These are phyloP conservation scores for Sporothrix pallida DNA, from an alignment of 2,329 filamentous ascomycete genomes.

Conservation along the genomic window DNA sequence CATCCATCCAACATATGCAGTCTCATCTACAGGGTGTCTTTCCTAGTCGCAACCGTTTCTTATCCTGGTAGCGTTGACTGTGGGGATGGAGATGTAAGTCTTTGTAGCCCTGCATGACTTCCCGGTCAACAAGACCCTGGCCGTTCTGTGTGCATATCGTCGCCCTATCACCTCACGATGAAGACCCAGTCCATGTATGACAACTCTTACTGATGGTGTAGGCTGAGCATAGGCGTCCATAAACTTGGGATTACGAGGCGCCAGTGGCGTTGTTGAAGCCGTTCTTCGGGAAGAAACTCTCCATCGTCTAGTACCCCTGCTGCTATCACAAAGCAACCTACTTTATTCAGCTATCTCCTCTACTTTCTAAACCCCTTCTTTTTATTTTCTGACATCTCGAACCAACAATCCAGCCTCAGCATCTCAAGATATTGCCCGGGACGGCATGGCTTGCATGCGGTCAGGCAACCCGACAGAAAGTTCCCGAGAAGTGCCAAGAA, in stretches of 20 bases:
- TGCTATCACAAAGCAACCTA: neutral
- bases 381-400: neutral
- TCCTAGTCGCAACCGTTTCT: slow-evolving; percentile 1
- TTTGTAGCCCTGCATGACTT: neutral
- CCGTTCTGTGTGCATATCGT: neutral
- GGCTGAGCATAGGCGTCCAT: neutral
- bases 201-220: neutral
- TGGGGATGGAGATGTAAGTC: slow-evolving; percentile 11
- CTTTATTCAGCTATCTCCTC: neutral
- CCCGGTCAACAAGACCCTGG: neutral
- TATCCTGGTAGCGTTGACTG: neutral
- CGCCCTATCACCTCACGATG: neutral
- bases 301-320: neutral
- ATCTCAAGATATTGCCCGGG: neutral
- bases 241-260: neutral
- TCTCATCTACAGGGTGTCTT: neutral
- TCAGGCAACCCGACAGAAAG: neutral
- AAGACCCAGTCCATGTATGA: neutral
- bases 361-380: neutral
- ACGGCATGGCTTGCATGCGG: neutral
- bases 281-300: neutral
- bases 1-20: neutral
- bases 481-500: slow-evolving; percentile 7
- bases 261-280: slow-evolving; percentile 4
- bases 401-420: neutral